Percentiles rank a stretch among this genome's conserved stretches.
Evolutionary conservation across 768 basidiomycete species (phyloP).

Genomic region (Lentinula lateritia): DNA sequence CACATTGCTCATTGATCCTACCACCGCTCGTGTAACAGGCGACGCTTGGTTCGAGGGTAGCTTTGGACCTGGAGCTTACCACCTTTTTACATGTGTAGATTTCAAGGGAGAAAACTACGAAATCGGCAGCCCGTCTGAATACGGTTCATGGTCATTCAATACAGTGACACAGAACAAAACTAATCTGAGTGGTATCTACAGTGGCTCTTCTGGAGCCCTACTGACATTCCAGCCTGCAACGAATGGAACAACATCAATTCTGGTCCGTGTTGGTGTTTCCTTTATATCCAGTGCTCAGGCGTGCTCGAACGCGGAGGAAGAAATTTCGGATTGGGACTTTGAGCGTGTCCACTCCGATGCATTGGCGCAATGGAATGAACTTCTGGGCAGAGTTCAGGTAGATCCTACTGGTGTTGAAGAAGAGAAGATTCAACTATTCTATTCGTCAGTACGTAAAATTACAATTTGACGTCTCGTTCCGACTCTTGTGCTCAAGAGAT

Average conservation of each 20-base stretch:
- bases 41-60: slow-evolving; percentile 43
- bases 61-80: slow-evolving; percentile 56
- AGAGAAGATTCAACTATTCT: slow-evolving; percentile 51
- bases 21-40: slow-evolving; percentile 46
- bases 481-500: neutral
- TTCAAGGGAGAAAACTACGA: slow-evolving; percentile 50
- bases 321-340: slow-evolving; percentile 56
- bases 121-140: slow-evolving; percentile 44
- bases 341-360: slow-evolving; percentile 37
- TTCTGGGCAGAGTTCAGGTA: slow-evolving; percentile 50
- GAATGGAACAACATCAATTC: slow-evolving; percentile 34
- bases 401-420: slow-evolving; percentile 39
- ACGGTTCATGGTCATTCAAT: slow-evolving; percentile 34
- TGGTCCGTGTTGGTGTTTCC: slow-evolving; percentile 61
- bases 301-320: slow-evolving; percentile 53
- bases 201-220: slow-evolving; percentile 27
- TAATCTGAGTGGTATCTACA: neutral
- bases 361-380: slow-evolving; percentile 50
- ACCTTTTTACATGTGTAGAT: slow-evolving; percentile 54
- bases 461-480: neutral
- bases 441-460: slow-evolving; percentile 42
- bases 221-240: slow-evolving; percentile 41
- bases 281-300: slow-evolving; percentile 58
- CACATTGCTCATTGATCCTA: slow-evolving; percentile 39
- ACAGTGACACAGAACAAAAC: neutral